Conservation (phyloP, 2,329 filamentous ascomycete species). For the Talaromyces sp. region DNA sequence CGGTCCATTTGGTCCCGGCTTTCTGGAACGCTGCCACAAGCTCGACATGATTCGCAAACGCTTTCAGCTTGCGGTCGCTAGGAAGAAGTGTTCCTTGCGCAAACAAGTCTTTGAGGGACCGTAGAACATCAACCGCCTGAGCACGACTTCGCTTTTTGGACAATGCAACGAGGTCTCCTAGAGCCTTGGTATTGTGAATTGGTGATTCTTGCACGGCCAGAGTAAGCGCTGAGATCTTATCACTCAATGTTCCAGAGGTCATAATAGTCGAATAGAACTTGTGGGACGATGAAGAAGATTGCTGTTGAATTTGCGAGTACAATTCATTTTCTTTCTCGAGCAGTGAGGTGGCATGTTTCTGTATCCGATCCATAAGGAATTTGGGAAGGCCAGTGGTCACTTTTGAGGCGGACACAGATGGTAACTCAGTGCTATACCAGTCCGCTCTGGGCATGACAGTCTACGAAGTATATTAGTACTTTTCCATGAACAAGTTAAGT, state of each 20-base stretch:
- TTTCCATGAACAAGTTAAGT: not conserved
- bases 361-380: constrained; percentile 55
- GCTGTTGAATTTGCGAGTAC: constrained; percentile 68
- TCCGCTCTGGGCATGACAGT: constrained; percentile 61
- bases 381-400: constrained; percentile 48
- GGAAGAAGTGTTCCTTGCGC: constrained; percentile 85
- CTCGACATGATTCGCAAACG: constrained; percentile 75
- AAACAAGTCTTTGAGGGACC: constrained; percentile 89
- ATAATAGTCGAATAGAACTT: constrained; percentile 98
- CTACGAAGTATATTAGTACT: constrained; percentile 38
- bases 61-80: constrained; percentile 71
- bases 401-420: constrained; percentile 50
- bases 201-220: constrained; percentile 94
- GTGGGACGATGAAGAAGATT: constrained; percentile 79
- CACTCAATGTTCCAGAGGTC: constrained; percentile 90
- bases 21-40: constrained; percentile 69
- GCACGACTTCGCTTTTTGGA: constrained; percentile 92
- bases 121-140: constrained; percentile 87
- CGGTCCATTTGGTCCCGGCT: constrained; percentile 61
- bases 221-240: constrained; percentile 94
- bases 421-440: constrained; percentile 62
- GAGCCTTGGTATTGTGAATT: constrained; percentile 82
- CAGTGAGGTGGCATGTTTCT: constrained; percentile 66
- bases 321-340: constrained; percentile 72
- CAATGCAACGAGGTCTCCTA: constrained; percentile 76